phyloP scores from a whole-genome alignment of 1,139 yeast species.

The Yamadazyma dushanensis region DNA sequence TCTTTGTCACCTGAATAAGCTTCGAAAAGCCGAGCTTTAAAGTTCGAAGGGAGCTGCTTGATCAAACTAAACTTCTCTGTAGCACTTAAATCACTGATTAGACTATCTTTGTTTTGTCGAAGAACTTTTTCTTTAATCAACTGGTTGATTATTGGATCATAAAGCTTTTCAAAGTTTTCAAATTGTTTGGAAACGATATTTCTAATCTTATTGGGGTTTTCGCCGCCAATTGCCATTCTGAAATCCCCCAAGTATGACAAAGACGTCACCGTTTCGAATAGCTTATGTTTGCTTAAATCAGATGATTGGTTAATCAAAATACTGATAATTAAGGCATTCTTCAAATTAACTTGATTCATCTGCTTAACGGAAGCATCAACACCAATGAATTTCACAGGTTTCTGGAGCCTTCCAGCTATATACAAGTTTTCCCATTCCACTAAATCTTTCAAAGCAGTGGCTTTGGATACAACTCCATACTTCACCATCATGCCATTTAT shows the following conservation, averaged over 20 bases:
- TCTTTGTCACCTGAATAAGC: not conserved
- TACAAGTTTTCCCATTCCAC: slow-evolving; percentile 83
- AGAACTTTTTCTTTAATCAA: slow-evolving; percentile 30
- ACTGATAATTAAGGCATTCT: slow-evolving; percentile 78
- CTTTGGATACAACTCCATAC: slow-evolving; percentile 79
- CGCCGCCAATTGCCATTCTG: slow-evolving; percentile 84
- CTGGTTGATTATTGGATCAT: slow-evolving; percentile 48
- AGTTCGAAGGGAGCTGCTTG: slow-evolving; percentile 51
- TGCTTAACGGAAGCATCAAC: slow-evolving; percentile 53
- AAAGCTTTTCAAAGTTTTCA: slow-evolving; percentile 64
- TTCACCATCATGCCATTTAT: slow-evolving; percentile 59
- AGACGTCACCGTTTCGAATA: slow-evolving; percentile 76
- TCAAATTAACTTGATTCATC: slow-evolving; percentile 73
- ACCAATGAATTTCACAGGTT: slow-evolving; percentile 79
- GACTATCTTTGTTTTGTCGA: slow-evolving; percentile 20
- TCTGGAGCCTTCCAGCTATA: slow-evolving; percentile 90
- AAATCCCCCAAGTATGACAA: slow-evolving; percentile 90
- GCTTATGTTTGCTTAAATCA: slow-evolving; percentile 58
- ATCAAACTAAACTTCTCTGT: slow-evolving; percentile 22
- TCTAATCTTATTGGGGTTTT: slow-evolving; percentile 82
- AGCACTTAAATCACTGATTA: not conserved
- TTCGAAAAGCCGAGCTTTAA: slow-evolving; percentile 25
- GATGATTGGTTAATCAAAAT: slow-evolving; percentile 34
- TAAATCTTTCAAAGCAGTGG: slow-evolving; percentile 63
- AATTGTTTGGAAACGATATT: slow-evolving; percentile 84